phyloP scores from a whole-genome alignment of 1,284 basidiomycete species.

The Naganishia sp. region DNA sequence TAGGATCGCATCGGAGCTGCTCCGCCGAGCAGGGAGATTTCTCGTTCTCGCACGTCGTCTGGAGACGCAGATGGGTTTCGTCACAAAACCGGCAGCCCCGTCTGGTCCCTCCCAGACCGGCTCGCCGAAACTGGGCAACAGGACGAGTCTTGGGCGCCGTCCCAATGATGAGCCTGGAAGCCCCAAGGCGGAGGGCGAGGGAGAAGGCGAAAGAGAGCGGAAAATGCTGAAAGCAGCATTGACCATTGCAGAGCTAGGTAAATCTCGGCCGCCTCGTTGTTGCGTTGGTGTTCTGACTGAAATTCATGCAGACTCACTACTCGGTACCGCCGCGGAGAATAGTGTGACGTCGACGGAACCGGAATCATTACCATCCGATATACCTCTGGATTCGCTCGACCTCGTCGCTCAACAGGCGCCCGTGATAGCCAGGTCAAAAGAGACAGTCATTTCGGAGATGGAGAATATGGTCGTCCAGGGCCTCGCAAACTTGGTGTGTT shows the following conservation, averaged over 20 bases:
- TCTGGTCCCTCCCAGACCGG: background rate
- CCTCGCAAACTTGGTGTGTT: conserved; percentile 68
- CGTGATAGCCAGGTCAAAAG: conserved; percentile 68
- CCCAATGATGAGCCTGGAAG: conserved; percentile 39
- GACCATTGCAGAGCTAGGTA: conserved; percentile 83
- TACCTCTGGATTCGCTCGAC: conserved; percentile 65
- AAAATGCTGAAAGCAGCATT: conserved; percentile 85
- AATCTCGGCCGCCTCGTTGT: background rate
- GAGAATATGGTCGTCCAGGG: conserved; percentile 80
- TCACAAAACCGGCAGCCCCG: conserved; percentile 10
- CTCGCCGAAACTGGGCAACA: conserved; percentile 21
- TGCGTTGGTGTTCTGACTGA: background rate
- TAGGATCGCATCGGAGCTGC: conserved; percentile 76
- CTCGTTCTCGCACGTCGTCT: conserved; percentile 75
- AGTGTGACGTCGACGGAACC: conserved; percentile 12
- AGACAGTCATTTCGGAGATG: conserved; percentile 77
- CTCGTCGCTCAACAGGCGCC: conserved; percentile 69
- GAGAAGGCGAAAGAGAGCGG: conserved; percentile 76
- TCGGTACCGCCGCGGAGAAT: conserved; percentile 29
- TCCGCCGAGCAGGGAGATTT: conserved; percentile 77
- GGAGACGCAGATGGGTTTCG: conserved; percentile 68
- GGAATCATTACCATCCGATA: conserved; percentile 23
- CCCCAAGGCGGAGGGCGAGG: conserved; percentile 35
- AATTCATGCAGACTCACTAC: conserved; percentile 17
- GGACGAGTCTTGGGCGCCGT: conserved; percentile 8